These are phyloP conservation scores for Elsinoe necatrix DNA, from an alignment of 2,329 filamentous ascomycete species.

Conservation along the genomic window DNA sequence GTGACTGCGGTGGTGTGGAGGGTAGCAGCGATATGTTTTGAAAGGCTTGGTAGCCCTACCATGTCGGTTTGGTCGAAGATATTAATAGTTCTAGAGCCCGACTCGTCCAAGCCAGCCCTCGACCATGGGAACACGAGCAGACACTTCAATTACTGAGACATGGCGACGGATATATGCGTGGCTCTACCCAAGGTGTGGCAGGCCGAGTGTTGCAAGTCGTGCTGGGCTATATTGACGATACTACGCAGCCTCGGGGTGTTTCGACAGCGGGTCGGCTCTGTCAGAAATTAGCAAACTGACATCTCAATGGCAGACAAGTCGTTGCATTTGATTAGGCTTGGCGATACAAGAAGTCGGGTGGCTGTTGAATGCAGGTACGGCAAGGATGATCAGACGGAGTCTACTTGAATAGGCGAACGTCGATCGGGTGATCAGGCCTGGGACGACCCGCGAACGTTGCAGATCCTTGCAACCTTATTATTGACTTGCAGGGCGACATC, in stretches of 20 bases:
- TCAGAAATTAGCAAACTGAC: not conserved
- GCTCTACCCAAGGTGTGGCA: too few species aligned
- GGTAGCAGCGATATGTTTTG: not conserved
- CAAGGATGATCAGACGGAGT: not conserved
- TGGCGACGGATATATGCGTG: not conserved
- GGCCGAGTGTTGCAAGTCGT: not conserved
- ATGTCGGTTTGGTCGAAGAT: not conserved
- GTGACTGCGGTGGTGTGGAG: not conserved
- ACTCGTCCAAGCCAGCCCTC: not conserved
- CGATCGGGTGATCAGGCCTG: not conserved
- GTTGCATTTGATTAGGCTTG: not conserved
- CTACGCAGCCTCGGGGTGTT: not conserved
- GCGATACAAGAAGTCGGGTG: not conserved
- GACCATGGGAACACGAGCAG: constrained; percentile 3
- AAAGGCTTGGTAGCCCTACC: not conserved
- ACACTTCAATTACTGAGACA: constrained; percentile 7
- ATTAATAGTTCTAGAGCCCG: constrained; percentile 1
- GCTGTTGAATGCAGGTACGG: constrained; percentile 2
- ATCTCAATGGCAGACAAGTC: not conserved
- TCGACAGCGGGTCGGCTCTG: not conserved
- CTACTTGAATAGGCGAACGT: not conserved
- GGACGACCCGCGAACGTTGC: not conserved
- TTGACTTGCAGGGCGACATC: not conserved
- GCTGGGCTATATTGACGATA: not conserved
- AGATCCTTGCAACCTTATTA: constrained; percentile 3